Percentiles rank a stretch among this genome's conserved stretches.
Conservation (phyloP, 177 flowering plant genomes). For the Vitis hybrid region DNA sequence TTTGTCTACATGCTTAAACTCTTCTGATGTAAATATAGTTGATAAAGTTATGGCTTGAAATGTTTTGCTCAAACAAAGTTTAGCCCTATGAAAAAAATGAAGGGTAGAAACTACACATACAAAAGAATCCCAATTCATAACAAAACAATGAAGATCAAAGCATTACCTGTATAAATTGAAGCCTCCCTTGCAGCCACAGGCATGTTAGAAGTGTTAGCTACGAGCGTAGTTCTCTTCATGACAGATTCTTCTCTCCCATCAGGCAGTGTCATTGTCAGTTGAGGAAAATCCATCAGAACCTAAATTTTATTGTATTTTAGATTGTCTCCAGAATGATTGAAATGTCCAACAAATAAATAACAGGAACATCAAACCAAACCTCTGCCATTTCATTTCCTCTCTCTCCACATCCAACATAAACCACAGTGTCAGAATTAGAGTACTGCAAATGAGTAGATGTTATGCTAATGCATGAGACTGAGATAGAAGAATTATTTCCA, state of each 20-base stretch:
- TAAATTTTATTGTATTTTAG: conserved; percentile 15
- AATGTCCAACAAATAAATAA: not conserved
- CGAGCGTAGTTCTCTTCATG: conserved; percentile 99
- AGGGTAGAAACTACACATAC: too few species aligned
- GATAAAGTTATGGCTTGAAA: too few species aligned
- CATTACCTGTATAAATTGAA: conserved; percentile 92
- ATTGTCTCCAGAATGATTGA: not conserved
- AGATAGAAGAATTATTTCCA: not conserved
- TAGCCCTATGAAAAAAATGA: too few species aligned
- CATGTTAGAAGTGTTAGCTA: conserved; percentile 99
- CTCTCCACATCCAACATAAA: conserved; percentile 99
- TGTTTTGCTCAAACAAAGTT: too few species aligned
- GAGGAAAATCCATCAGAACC: conserved; percentile 99
- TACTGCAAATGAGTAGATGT: conserved; percentile 53
- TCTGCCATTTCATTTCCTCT: conserved; percentile 99
- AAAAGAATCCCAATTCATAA: too few species aligned
- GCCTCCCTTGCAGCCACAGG: conserved; percentile 99
- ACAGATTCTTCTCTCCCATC: conserved; percentile 99
- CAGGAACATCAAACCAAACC: conserved; percentile 35
- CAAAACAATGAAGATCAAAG: too few species aligned
- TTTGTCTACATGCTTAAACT: too few species aligned
- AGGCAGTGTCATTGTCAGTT: conserved; percentile 99
- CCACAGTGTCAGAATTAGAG: conserved; percentile 97
- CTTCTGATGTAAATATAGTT: too few species aligned
- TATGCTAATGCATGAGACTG: not conserved